Evolutionary conservation across 2,329 filamentous ascomycete genomes (phyloP), one percentile per base, ranked within the genome.

Genomic region (Nannizziopsis arthrosporioides): DNA sequence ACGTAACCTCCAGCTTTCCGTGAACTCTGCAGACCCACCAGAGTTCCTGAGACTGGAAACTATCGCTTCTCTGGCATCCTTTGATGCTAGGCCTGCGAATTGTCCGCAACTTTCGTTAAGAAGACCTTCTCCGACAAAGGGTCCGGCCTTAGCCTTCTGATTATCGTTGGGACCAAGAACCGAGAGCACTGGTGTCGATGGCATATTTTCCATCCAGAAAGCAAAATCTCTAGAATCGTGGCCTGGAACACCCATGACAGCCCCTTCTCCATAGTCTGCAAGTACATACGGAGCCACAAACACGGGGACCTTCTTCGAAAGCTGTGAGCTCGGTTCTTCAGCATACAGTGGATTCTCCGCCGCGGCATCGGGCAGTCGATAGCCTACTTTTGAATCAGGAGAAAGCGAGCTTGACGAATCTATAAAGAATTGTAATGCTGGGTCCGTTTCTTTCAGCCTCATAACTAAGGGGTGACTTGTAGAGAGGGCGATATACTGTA

Each of bases 211-310:
- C 56, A 75, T 79, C 83, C 86, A 94, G 62, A 94, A 94, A 1
- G 77, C 76, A 63, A 84, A 73, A 57, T 94, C 88, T 45, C 86
- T 76, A 3, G 73, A 61, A 63, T 94, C 88, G 59, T 94, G 88
- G 1, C 81, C 88, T 0, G 88, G 88, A 6, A 94, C 88, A 38
- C 88, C 88, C 87, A 94, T 94, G 1, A 94, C 83, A 8, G 87
- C 87, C 1, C 87, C 87, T 55, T 88, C 84, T 12, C 87, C 86
- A 56, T 93, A 92, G 59, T 88, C 84, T 19, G 82, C 83, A 4
- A 93, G 71, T 9, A 94, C 88, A 60, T 94, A 94, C 0, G 86
- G 82, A 8, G 88, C 85, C 17, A 85, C 83, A 58, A 83, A 94
- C 4, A 94, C 73, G 1, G 87, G 86, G 4, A 93, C 50, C 30